Conservation (phyloP, 2,329 filamentous ascomycete species). For the Setomelanomma holmii region DNA sequence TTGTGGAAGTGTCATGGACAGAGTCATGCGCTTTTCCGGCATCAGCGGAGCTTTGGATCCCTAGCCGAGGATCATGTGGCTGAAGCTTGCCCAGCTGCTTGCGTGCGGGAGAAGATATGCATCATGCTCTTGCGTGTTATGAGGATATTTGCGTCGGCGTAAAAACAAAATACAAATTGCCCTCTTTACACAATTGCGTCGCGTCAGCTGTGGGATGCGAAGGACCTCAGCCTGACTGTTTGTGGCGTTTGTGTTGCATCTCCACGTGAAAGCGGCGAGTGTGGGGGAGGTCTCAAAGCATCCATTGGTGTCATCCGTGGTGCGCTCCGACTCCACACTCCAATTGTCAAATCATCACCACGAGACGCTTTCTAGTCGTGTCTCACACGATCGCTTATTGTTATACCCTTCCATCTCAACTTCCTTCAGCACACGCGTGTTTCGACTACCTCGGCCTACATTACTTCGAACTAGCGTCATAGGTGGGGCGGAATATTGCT, state of each 20-base stretch:
- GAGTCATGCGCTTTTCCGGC: conserved; percentile 16
- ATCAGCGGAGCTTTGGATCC: conserved; percentile 6
- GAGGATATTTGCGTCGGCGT: not conserved
- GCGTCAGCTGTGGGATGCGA: conserved; percentile 24
- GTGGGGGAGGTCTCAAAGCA: conserved; percentile 35
- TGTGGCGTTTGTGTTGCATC: conserved; percentile 22
- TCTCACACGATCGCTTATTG: not conserved
- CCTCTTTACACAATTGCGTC: conserved; percentile 19
- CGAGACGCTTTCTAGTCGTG: conserved; percentile 6
- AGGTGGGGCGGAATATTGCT: conserved; percentile 36
- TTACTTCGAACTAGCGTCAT: conserved; percentile 40
- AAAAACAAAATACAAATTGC: conserved; percentile 4
- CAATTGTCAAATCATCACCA: conserved; percentile 10
- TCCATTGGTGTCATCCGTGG: conserved; percentile 20
- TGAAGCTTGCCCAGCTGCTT: conserved; percentile 20
- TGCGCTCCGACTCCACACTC: conserved; percentile 16
- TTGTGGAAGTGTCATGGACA: conserved; percentile 22
- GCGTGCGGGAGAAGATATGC: conserved; percentile 13
- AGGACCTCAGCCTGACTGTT: not conserved
- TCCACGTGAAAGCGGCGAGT: conserved; percentile 42
- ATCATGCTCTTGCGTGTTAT: not conserved
- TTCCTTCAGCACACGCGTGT: conserved; percentile 10
- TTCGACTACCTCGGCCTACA: conserved; percentile 37
- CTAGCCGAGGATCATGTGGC: conserved; percentile 31
- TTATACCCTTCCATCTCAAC: conserved; percentile 10